Evolutionary conservation across 2,329 filamentous ascomycete species (phyloP).

Genomic region (Madurella fahalii): DNA sequence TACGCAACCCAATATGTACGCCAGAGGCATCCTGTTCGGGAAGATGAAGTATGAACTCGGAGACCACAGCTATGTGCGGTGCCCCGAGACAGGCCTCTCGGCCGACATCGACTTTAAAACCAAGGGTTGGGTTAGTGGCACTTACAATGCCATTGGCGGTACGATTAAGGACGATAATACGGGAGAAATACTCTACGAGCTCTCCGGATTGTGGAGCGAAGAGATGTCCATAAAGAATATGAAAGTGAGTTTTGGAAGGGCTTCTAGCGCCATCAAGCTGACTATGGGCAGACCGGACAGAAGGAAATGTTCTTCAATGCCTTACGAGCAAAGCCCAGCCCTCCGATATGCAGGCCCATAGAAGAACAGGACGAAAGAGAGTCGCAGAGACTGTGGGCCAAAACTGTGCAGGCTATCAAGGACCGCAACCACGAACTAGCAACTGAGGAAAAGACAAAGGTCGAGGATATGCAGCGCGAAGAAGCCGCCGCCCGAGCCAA

Average conservation of each 20-base stretch:
- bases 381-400: constrained; percentile 82
- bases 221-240: constrained; percentile 91
- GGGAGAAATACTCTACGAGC: constrained; percentile 82
- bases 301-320: constrained; percentile 90
- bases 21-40: constrained; percentile 90
- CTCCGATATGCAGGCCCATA: constrained; percentile 69
- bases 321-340: constrained; percentile 67
- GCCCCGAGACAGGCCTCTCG: constrained; percentile 78
- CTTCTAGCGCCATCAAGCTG: constrained; percentile 1
- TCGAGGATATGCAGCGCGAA: constrained; percentile 87
- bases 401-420: constrained; percentile 76
- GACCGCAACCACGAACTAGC: constrained; percentile 82
- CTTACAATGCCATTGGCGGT: constrained; percentile 93
- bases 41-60: constrained; percentile 99
- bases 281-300: constrained; percentile 66
- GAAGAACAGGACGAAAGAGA: constrained; percentile 86
- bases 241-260: constrained; percentile 48
- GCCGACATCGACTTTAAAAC: constrained; percentile 98
- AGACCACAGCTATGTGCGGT: constrained; percentile 89
- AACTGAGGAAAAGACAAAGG: constrained; percentile 92
- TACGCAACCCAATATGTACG: constrained; percentile 99
- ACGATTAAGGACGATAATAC: constrained; percentile 84
- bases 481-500: constrained; percentile 78
- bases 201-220: constrained; percentile 88
- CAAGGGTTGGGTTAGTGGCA: constrained; percentile 94